Evolutionary conservation across 2,329 filamentous ascomycete genomes (phyloP), one percentile per base, ranked within the genome.

Genomic region (Myriosclerotinia curreyana): DNA sequence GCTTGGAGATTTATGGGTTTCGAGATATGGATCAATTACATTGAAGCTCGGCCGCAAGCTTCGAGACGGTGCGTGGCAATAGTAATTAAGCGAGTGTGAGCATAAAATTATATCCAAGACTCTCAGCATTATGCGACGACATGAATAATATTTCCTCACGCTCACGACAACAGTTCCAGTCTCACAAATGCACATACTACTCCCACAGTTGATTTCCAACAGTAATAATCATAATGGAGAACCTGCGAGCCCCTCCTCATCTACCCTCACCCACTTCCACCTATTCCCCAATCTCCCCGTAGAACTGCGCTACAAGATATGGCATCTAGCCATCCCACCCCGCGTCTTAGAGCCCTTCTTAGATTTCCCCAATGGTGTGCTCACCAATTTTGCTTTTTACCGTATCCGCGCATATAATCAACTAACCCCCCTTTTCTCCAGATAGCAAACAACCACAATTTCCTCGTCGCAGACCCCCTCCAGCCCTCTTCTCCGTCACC

Each of bases 291-390:
- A 31, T 28, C 64, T 68, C 4, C 69, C 65, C n/a, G 31, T 54
- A n/a, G 67, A 68, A 61, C 53, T 69, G 3, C 64, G 66, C 50
- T 62, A 60, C 14, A 64, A 55, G 34, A 70, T 69, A 36, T 70
- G 66, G 65, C 50, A 54, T 49, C 20, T 50, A 60, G 60, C 62
- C 40, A 53, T 68, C 4, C 65, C 62, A 2, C 49, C 63, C 14
- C 49, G 64, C 42, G 60, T 65, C 28, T 55, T 66, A 40, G 66
- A 70, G 58, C 60, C 64, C 42, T 66, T 62, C 15, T 22, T 67
- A 49, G 51, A 60, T 6, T 42, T 60, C 34, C 60, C 34, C 15
- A 14, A 25, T 40, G 42, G 56, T 60, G 25, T 50, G 46, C 46
- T 15, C 25, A n/a, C 34, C 12, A n/a, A 1, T 60, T 22, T 54